A percentile compares a stretch with the other conserved stretches of the same genome.
Evolutionary conservation across 1,139 yeast species (phyloP).

Genomic region (Geotrichum europaeum): DNA sequence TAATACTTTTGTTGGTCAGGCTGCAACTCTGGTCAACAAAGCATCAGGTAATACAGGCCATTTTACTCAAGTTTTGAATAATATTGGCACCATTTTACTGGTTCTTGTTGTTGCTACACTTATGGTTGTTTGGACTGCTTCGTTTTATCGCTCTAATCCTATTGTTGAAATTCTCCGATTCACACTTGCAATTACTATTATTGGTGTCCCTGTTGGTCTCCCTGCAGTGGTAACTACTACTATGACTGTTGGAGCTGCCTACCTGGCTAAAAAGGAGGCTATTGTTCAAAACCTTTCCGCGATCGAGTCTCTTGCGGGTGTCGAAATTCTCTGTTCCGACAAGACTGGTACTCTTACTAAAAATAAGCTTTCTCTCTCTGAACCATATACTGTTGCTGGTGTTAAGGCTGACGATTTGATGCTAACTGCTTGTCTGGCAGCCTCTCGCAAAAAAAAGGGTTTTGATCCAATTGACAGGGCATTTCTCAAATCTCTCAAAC

Average conservation of each 20-base stretch:
- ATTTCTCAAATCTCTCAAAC: constrained; percentile 70
- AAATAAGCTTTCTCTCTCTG: constrained; percentile 92
- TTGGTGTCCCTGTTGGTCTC: constrained; percentile 99
- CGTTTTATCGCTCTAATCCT: constrained; percentile 89
- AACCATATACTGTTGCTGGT: constrained; percentile 99
- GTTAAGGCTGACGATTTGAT: constrained; percentile 95
- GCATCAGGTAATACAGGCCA: constrained; percentile 94
- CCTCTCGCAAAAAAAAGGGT: constrained; percentile 98
- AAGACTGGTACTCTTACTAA: constrained; percentile 99
- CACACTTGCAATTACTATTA: constrained; percentile 90
- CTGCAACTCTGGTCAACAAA: constrained; percentile 94
- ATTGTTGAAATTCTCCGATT: constrained; percentile 90
- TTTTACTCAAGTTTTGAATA: constrained; percentile 95
- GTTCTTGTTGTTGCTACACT: constrained; percentile 85
- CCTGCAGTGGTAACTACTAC: constrained; percentile 99
- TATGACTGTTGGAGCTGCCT: constrained; percentile 99
- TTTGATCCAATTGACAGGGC: constrained; percentile 90
- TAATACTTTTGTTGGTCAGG: constrained; percentile 87
- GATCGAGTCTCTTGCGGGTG: constrained; percentile 98
- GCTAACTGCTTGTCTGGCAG: constrained; percentile 98
- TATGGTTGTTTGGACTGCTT: constrained; percentile 86
- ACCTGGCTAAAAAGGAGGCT: constrained; percentile 97
- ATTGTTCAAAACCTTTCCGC: constrained; percentile 98
- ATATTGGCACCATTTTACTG: constrained; percentile 90
- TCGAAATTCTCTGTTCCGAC: constrained; percentile 97